Evolutionary conservation across 2,329 filamentous ascomycete genomes (phyloP).

Genomic region (Amauroascus niger): DNA sequence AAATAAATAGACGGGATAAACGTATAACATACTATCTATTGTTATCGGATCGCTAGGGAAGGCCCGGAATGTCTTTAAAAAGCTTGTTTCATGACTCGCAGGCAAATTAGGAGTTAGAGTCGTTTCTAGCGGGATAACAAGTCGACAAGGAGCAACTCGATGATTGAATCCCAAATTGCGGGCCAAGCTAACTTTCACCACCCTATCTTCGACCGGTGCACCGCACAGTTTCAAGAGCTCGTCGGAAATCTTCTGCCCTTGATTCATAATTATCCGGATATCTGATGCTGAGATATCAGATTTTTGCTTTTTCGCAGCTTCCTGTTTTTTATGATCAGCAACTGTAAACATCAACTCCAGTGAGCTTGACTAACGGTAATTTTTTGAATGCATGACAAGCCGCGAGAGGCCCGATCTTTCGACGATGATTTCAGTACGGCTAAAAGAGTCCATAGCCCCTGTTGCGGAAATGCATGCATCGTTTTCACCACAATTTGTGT

Average conservation of each 20-base stretch:
- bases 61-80: conserved; percentile 61
- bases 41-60: conserved; percentile 81
- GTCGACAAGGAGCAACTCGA: conserved; percentile 66
- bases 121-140: conserved; percentile 82
- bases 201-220: conserved; percentile 62
- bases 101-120: conserved; percentile 77
- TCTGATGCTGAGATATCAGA: conserved; percentile 43
- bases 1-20: background rate
- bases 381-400: conserved; percentile 36
- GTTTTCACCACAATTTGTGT: conserved; percentile 75
- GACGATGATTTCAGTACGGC: conserved; percentile 76
- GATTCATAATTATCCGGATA: conserved; percentile 60
- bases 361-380: conserved; percentile 28
- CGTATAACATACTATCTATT: conserved; percentile 46
- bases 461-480: conserved; percentile 76
- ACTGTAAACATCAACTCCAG: background rate
- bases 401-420: conserved; percentile 54
- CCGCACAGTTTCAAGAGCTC: conserved; percentile 74
- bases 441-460: conserved; percentile 83
- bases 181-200: conserved; percentile 62
- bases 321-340: conserved; percentile 27
- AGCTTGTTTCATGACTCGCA: conserved; percentile 54
- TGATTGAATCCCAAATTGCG: conserved; percentile 75
- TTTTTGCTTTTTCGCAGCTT: conserved; percentile 43
- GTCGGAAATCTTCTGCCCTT: conserved; percentile 73